Evolutionary conservation across 2,329 filamentous ascomycete species (phyloP), one percentile per base, ranked within the genome.

Genomic region (Dactylellina parvicollis): DNA sequence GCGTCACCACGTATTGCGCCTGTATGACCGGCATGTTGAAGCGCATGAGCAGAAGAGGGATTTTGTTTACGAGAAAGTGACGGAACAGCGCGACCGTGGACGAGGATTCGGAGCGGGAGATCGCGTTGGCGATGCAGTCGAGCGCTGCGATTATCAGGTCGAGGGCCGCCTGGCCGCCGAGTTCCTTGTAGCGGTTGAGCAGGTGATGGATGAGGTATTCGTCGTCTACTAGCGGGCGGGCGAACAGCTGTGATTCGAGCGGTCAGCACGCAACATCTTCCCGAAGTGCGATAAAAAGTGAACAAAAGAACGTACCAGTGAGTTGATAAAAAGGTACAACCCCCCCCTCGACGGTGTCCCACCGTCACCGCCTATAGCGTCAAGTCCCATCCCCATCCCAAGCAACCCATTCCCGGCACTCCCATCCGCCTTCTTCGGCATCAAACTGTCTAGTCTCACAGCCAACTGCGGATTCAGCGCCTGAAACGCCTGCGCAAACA

Each of bases 141-240:
- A 99, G 98, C 0, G 92, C 89, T 1, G 92, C 92, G 8, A 94
- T 86, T 42, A 98, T 90, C 1, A 98, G 84, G 77, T 97, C 92
- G 60, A 92, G 87, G 0, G 91, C 88, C 46, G 92, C 88, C 10
- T 87, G 85, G 80, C 94, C 90, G 42, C 90, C 85, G 77, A 96
- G 90, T 38, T 90, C 90, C 86, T 90, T 89, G 79, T 96, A 97
- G 79, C 93, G 86, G 76, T 93, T 92, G 77, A 92, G 88, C 42
- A 98, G 82, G 80, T 93, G 95, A 54, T 87, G 90, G 76, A 95
- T 88, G 9, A 98, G 84, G 24, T 86, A 86, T 57, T 85, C 84
- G 77, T 98, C 93, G 78, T 98, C 93, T 28, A 96, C 86, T 20
- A 96, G 82, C 0, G 94, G 93, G 30, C 92, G 87, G 30, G 89